Evolutionary conservation across 805 yeast species (phyloP), one percentile per base, ranked within the genome.

Genomic region (Blastobotrys parvus): DNA sequence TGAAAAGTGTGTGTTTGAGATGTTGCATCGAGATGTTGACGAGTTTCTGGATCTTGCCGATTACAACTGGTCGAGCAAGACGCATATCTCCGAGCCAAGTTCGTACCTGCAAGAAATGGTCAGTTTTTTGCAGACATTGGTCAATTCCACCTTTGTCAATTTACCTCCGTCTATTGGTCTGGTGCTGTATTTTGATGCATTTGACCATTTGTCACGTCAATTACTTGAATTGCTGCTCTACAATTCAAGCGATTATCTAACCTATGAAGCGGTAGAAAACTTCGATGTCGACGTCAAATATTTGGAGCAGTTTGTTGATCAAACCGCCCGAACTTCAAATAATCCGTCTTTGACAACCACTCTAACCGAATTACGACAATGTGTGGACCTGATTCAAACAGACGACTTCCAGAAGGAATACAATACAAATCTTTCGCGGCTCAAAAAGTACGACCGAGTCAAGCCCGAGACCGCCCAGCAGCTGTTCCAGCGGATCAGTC

Each of bases 41-140:
- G 90, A 81, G 62, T 75, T 90, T 51, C 67, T 90, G 51, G 95
- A 84, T 44, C 75, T 84, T 65, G 82, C 86, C 20, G 94, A 85
- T 49, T 84, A 85, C 63, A 85, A 88, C 57, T 90, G 97, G 95
- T 62, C 67, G 16, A 72, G 89, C 0, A 66, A 62, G 3, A 56
- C 53, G 7, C 53, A 68, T 10, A 74, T 76, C 49, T 60, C 54
- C 0, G 83, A 79, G 44, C 92, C 96, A 13, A 81, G 83, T 51
- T 72, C 71, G 52, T 80, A 81, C 41, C 75, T 90, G 44, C 75
- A 77, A 39, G 97, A 90, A 62, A 77, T 89, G 69, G 89, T 94
- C 15, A 76, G 81, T 45, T 92, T 81, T 61, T 70, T 90, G 57
- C 84, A 83, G 50, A 85, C 86, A 62, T 75, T 89, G 72, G 87